Conservation (phyloP, 495 filamentous ascomycete species). For the Recurvomyces mirabilis region DNA sequence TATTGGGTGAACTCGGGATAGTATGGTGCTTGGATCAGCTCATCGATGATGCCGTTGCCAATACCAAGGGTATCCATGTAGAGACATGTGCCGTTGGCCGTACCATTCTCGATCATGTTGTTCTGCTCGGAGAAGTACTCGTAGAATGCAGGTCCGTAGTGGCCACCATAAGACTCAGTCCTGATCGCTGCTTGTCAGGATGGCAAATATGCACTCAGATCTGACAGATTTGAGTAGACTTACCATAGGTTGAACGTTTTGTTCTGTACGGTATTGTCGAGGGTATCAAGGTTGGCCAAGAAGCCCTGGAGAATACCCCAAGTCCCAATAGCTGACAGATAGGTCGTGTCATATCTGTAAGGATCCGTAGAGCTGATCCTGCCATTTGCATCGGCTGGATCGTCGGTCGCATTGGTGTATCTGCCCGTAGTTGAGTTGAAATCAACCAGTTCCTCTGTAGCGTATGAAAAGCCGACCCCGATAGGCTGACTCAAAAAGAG, state of each 20-base stretch:
- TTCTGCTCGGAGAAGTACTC: slow-evolving; percentile 54
- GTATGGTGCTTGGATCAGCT: slow-evolving; percentile 51
- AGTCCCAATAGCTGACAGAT: slow-evolving; percentile 37
- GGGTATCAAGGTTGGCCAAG: slow-evolving; percentile 26
- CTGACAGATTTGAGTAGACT: background rate
- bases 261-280: slow-evolving; percentile 28
- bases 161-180: slow-evolving; percentile 39
- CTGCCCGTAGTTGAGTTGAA: slow-evolving; percentile 29
- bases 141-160: slow-evolving; percentile 45
- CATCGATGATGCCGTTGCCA: slow-evolving; percentile 68
- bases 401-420: slow-evolving; percentile 35
- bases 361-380: slow-evolving; percentile 35
- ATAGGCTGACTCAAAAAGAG: slow-evolving; percentile 62
- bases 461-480: slow-evolving; percentile 51
- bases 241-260: slow-evolving; percentile 49
- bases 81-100: slow-evolving; percentile 39
- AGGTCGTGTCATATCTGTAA: slow-evolving; percentile 34
- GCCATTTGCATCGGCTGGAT: slow-evolving; percentile 35
- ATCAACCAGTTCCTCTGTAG: slow-evolving; percentile 28
- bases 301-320: slow-evolving; percentile 39
- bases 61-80: slow-evolving; percentile 39
- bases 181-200: background rate
- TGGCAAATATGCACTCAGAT: background rate
- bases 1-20: slow-evolving; percentile 59
- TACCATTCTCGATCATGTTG: slow-evolving; percentile 37